Conservation (phyloP, 1,284 basidiomycete species). For the Puccinia polysora region DNA sequence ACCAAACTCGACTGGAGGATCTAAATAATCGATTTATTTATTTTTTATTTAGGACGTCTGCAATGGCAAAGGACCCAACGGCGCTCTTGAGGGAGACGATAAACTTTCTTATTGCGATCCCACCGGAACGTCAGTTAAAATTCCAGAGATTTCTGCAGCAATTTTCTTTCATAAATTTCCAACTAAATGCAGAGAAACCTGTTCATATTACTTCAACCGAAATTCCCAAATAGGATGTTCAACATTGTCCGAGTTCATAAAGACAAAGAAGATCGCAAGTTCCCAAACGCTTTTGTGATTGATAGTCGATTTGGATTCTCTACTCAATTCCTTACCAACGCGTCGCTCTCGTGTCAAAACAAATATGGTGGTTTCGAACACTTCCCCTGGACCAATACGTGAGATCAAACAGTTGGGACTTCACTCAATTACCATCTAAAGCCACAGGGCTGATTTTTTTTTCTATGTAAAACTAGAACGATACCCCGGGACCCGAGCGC, state of each 20-base stretch:
- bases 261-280: constrained; percentile 15
- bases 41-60: constrained; percentile 12
- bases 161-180: background rate
- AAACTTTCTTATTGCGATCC: constrained; percentile 36
- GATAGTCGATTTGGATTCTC: constrained; percentile 31
- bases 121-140: constrained; percentile 31
- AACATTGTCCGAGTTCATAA: constrained; percentile 34
- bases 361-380: constrained; percentile 34
- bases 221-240: constrained; percentile 26
- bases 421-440: background rate
- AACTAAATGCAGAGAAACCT: too few species aligned
- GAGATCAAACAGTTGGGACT: too few species aligned
- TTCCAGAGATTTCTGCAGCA: too few species aligned
- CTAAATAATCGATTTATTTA: background rate
- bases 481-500: constrained; percentile 29
- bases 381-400: constrained; percentile 29
- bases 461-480: background rate
- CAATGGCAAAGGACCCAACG: constrained; percentile 31
- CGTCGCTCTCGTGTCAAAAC: constrained; percentile 30
- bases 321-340: constrained; percentile 39
- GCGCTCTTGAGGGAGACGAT: constrained; percentile 16
- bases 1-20: too few species aligned
- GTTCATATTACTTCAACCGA: background rate
- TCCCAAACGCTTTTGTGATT: constrained; percentile 24
- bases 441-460: too few species aligned